Conservation (phyloP, 352 stramenopile species). For the Aphanomyces invadans region DNA sequence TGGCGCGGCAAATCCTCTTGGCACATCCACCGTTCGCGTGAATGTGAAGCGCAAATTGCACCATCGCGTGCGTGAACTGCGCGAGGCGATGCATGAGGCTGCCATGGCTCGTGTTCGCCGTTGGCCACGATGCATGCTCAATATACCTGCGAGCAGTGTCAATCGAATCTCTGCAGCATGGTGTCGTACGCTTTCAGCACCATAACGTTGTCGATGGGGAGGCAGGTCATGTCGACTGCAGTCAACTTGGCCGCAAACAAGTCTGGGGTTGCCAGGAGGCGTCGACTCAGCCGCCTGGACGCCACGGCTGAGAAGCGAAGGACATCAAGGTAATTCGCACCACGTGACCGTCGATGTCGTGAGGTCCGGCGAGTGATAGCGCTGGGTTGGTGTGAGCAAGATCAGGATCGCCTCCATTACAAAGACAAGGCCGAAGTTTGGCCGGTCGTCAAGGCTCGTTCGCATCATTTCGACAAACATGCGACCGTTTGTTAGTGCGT, state of each 20-base stretch:
- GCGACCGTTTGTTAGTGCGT: slow-evolving; percentile 9
- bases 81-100: slow-evolving; percentile 42
- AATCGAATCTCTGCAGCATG: background rate
- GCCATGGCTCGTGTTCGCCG: slow-evolving; percentile 21
- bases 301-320: background rate
- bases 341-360: slow-evolving; percentile 57
- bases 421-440: slow-evolving; percentile 37
- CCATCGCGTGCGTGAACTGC: slow-evolving; percentile 44
- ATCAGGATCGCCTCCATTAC: slow-evolving; percentile 78
- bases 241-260: slow-evolving; percentile 50
- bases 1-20: slow-evolving; percentile 40
- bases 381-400: slow-evolving; percentile 56
- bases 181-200: slow-evolving; percentile 34
- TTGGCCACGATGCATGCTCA: slow-evolving; percentile 44
- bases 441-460: slow-evolving; percentile 20
- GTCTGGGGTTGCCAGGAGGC: slow-evolving; percentile 39
- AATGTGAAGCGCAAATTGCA: slow-evolving; percentile 37
- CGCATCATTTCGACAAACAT: slow-evolving; percentile 31
- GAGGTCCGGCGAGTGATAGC: slow-evolving; percentile 47
- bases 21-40: slow-evolving; percentile 39
- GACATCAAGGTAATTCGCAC: too few relatives aligned
- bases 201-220: slow-evolving; percentile 46
- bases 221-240: slow-evolving; percentile 31
- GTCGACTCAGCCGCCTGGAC: slow-evolving; percentile 36
- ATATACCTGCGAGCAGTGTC: slow-evolving; percentile 33